Percentiles rank a stretch among this genome's conserved stretches.
Conservation (phyloP, 225 moss, liverwort and hornwort species). For the Takakia lepidozioides region DNA sequence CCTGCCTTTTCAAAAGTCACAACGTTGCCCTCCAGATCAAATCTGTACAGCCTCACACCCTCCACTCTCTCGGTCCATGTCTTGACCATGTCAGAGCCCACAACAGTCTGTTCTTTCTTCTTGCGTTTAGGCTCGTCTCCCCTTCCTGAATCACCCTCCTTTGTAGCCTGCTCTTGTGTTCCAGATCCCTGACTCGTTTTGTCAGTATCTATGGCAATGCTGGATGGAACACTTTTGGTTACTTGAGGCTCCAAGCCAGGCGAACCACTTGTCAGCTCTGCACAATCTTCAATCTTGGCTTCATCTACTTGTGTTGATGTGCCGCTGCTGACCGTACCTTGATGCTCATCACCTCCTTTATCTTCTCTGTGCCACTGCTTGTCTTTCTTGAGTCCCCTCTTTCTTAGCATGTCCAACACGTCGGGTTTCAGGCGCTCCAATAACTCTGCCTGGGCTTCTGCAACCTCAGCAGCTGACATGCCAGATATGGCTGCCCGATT, state of each 20-base stretch:
- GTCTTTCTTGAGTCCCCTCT: conserved; percentile 56
- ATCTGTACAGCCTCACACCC: conserved; percentile 65
- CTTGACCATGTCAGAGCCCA: conserved; percentile 22
- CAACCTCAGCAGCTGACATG: conserved; percentile 74
- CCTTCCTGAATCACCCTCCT: neutral
- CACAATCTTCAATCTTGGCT: no score
- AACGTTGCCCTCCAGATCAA: conserved; percentile 67
- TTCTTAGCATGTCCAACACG: conserved; percentile 62
- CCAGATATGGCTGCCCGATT: conserved; percentile 56
- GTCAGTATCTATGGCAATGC: no score
- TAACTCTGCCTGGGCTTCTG: conserved; percentile 73
- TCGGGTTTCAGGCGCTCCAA: conserved; percentile 53
- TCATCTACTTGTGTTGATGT: no score
- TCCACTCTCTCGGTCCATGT: conserved; percentile 89
- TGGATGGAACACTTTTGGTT: no score
- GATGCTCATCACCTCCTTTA: conserved; percentile 11
- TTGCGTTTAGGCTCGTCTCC: neutral
- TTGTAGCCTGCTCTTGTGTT: neutral
- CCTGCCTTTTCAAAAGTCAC: conserved; percentile 28
- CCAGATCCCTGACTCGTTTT: no score
- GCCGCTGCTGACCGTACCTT: neutral
- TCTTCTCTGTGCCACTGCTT: conserved; percentile 24
- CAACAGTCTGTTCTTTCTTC: conserved; percentile 10
- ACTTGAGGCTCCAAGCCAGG: no score
- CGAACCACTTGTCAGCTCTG: no score